A percentile compares a stretch with the other conserved stretches of the same genome.
Evolutionary conservation across 2,329 filamentous ascomycete genomes (phyloP).

Genomic region (Fusarium sp.): DNA sequence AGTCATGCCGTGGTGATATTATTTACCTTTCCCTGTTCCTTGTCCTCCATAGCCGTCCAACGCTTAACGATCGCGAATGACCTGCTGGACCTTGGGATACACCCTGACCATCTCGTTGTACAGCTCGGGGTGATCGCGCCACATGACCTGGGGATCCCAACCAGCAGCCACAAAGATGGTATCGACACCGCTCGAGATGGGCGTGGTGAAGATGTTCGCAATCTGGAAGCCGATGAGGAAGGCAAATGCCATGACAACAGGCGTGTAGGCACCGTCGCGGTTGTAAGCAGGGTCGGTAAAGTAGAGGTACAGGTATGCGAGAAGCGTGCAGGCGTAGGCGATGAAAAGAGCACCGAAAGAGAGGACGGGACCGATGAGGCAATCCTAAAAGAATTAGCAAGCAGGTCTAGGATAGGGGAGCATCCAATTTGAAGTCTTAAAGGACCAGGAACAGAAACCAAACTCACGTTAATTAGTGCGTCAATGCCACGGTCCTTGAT

Average conservation of each 20-base stretch:
- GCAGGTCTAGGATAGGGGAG: fast-evolving
- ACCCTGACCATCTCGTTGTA: constrained; percentile 85
- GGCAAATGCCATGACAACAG: constrained; percentile 85
- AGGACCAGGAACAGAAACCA: too few relatives aligned
- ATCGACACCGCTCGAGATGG: constrained; percentile 89
- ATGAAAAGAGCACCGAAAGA: constrained; percentile 88
- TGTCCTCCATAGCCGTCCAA: neutral
- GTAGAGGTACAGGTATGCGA: constrained; percentile 89
- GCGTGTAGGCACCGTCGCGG: constrained; percentile 75
- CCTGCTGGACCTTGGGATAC: constrained; percentile 87
- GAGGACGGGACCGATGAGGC: constrained; percentile 81
- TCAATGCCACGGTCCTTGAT: constrained; percentile 94
- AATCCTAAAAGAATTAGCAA: constrained; percentile 68
- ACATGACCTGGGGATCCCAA: constrained; percentile 81
- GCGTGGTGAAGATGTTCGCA: constrained; percentile 90
- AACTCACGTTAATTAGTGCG: constrained; percentile 80
- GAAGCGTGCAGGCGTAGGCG: constrained; percentile 83
- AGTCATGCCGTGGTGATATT: too few relatives aligned
- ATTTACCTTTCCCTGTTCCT: too few relatives aligned
- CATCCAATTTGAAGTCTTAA: too few relatives aligned
- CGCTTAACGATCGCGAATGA: constrained; percentile 67
- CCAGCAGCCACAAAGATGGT: constrained; percentile 89
- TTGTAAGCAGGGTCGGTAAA: constrained; percentile 90
- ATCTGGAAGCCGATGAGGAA: constrained; percentile 94
- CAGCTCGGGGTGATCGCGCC: constrained; percentile 85